phyloP scores from a whole-genome alignment of 148 eudicot genomes.

The Persicaria maculosa region DNA sequence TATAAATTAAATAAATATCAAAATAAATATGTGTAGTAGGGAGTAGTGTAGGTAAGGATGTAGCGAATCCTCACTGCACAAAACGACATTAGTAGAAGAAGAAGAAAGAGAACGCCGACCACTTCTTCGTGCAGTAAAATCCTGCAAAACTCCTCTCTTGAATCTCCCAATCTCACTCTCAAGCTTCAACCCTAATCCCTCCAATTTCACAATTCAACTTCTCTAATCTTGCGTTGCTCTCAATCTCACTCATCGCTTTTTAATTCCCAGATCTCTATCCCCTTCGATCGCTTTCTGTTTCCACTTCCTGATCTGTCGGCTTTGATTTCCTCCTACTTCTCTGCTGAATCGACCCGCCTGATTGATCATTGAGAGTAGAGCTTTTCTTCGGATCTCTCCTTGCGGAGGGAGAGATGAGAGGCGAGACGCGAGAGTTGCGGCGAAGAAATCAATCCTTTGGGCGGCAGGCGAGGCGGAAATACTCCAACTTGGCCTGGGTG shows the following conservation, averaged over 20 bases:
- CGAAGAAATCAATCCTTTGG: slow-evolving; percentile 54
- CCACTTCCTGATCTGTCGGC: background rate
- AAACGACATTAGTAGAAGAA: background rate
- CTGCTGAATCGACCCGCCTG: background rate
- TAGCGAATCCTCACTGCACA: too few species aligned
- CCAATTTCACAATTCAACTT: background rate
- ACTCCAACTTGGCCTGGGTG: slow-evolving; percentile 59
- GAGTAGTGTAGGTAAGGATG: too few species aligned
- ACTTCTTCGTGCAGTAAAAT: background rate
- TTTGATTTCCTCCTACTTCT: background rate
- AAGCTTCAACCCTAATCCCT: background rate
- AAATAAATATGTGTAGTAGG: too few species aligned
- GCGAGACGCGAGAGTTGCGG: slow-evolving; percentile 31
- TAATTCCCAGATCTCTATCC: background rate
- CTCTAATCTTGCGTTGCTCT: background rate
- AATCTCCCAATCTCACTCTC: background rate
- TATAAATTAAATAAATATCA: too few species aligned
- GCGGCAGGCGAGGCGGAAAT: slow-evolving; percentile 55
- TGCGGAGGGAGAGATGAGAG: background rate
- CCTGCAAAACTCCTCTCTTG: background rate
- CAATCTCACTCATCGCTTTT: background rate
- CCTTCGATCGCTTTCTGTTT: background rate
- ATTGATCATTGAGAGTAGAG: background rate
- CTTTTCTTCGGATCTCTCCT: background rate
- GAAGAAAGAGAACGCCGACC: slow-evolving; percentile 5